Base-by-base conservation (phyloP, 1,284 basidiomycete species). In the Athelia psychrophila region DNA sequence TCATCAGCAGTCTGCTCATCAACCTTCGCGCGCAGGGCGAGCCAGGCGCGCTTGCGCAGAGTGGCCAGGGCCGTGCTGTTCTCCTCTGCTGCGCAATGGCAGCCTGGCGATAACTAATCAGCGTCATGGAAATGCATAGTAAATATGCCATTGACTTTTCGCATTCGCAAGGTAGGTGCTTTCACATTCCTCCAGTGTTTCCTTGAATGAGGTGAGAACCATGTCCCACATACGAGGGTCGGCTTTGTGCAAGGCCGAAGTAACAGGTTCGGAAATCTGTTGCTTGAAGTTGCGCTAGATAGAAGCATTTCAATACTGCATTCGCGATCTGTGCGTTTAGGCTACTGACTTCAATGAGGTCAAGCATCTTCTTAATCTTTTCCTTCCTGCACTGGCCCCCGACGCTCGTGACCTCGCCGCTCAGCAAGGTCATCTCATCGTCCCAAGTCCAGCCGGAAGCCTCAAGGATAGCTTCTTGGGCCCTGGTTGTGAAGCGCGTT, bases 331-430 rank as follows among this genome's bases (percentile, higher is more conserved):
- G n/a, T n/a, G n/a, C n/a, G n/a, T n/a, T n/a, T n/a, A n/a, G n/a
- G n/a, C n/a, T n/a, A n/a, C n/a, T n/a, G n/a, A 93, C 93, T 83
- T 98, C 95, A 57, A 98, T 94, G 24, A 83, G 71, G 62, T 93
- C 94, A 61, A 98, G 79, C 91, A 97, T 96, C 80, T 99, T 99
- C 78, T 95, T 95, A 47, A 95, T 98, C 76, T 99, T 96, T 62
- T 99, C 96, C 60, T 90, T 93, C 59, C 96, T 81, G 63, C 91
- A 91, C 62, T 92, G 83, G 63, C 96, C 91, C 1, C 93, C 93
- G 33, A 98, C 91, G 49, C 74, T 72, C 50, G 76, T 71, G 42
- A 98, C 78, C 65, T 98, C 95, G 57, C 92, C 90, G 58, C 79
- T 79, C 54, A 99, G 71, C 53, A 88, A 71, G 23, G 71, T 75